A percentile compares a stretch with the other conserved stretches of the same genome.
These are phyloP conservation scores for Zygosaccharomyces pseudobailii DNA, from an alignment of 1,139 yeast species.

Conservation along the genomic window DNA sequence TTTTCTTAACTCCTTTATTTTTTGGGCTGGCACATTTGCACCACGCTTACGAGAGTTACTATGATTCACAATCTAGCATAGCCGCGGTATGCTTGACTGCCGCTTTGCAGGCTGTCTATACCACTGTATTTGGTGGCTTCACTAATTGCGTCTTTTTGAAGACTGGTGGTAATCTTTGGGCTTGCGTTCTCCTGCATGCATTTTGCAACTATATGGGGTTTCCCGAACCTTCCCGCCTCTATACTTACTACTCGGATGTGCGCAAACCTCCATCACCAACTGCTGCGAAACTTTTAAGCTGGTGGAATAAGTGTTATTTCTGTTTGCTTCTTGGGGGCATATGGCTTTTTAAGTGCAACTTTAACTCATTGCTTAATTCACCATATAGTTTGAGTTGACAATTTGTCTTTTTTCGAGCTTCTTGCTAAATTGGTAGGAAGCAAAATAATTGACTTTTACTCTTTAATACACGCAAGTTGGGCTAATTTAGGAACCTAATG, in stretches of 20 bases:
- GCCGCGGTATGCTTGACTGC: constrained; percentile 41
- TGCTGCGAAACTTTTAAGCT: constrained; percentile 9
- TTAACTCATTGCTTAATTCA: constrained; percentile 3
- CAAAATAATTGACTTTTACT: too few relatives aligned
- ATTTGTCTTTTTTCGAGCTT: not conserved
- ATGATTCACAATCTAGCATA: constrained; percentile 29
- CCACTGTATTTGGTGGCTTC: constrained; percentile 74
- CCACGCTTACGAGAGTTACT: constrained; percentile 61
- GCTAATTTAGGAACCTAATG: too few relatives aligned
- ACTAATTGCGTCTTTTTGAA: constrained; percentile 57
- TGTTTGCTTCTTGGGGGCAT: constrained; percentile 19
- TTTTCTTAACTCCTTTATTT: constrained; percentile 55
- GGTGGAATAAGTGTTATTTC: constrained; percentile 25
- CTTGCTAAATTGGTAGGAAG: not conserved
- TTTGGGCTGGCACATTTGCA: constrained; percentile 93
- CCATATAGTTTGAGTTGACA: constrained; percentile 1
- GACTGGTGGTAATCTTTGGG: constrained; percentile 53
- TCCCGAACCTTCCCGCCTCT: constrained; percentile 41
- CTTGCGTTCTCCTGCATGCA: constrained; percentile 59
- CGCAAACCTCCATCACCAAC: constrained; percentile 6
- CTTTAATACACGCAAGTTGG: too few relatives aligned
- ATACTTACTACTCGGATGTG: constrained; percentile 16
- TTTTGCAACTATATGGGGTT: constrained; percentile 79
- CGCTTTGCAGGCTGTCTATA: constrained; percentile 61
- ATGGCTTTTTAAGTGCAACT: constrained; percentile 16